A percentile compares a stretch with the other conserved stretches of the same genome.
Conservation (phyloP, 371 early-diverging fungal genomes). For the Circinella minor region DNA sequence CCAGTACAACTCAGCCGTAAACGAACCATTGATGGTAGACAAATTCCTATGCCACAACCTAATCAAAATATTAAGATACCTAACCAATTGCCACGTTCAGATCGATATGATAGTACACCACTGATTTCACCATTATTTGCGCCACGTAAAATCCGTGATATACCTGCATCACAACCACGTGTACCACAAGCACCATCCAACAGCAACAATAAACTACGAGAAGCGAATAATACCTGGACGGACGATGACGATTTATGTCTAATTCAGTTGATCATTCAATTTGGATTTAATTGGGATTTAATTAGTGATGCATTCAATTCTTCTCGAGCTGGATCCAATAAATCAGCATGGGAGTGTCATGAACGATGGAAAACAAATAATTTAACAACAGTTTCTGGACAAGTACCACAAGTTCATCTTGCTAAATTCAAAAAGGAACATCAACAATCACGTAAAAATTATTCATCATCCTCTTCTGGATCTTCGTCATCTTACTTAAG, state of each 20-base stretch:
- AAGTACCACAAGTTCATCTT: conserved; percentile 43
- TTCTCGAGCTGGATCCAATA: conserved; percentile 50
- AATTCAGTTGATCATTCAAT: conserved; percentile 56
- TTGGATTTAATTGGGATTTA: conserved; percentile 73
- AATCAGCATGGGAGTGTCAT: conserved; percentile 74
- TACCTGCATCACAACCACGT: conserved; percentile 45
- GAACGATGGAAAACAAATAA: conserved; percentile 53
- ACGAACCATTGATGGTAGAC: conserved; percentile 36
- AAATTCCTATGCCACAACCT: conserved; percentile 25
- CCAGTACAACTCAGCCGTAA: conserved; percentile 41
- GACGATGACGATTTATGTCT: conserved; percentile 74
- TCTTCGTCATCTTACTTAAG: conserved; percentile 25
- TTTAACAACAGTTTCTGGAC: conserved; percentile 46
- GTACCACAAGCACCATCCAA: conserved; percentile 41
- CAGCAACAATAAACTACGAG: background rate
- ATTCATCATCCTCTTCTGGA: conserved; percentile 20
- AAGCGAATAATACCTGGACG: conserved; percentile 50
- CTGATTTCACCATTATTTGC: conserved; percentile 44
- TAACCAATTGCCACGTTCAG: conserved; percentile 38
- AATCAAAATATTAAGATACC: conserved; percentile 30
- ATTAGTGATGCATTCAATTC: conserved; percentile 65
- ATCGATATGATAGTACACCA: conserved; percentile 26
- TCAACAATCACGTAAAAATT: background rate
- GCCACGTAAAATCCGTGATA: conserved; percentile 52
- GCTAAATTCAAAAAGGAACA: conserved; percentile 33